phyloP scores from a whole-genome alignment of 202 grass and related monocot genomes.

The Carex arenaria region DNA sequence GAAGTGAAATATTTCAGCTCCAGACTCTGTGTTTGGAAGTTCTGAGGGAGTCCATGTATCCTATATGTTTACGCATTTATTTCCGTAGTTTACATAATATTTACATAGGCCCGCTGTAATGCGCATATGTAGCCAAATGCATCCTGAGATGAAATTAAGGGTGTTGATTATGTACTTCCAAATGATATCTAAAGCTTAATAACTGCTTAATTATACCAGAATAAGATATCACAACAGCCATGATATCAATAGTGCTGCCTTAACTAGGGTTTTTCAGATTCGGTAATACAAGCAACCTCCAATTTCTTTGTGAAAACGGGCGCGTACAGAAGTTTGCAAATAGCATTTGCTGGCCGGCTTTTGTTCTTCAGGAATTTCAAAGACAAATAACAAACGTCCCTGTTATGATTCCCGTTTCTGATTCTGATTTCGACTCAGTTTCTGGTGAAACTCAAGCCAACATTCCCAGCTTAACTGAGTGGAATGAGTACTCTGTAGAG shows the following conservation, averaged over 20 bases:
- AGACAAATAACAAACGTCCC: constrained; percentile 23
- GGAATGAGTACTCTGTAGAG: constrained; percentile 76
- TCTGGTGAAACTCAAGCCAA: constrained; percentile 38
- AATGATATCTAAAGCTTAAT: background rate
- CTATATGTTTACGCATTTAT: constrained; percentile 22
- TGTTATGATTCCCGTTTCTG: background rate
- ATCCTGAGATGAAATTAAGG: background rate
- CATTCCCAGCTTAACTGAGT: constrained; percentile 61
- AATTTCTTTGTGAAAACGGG: constrained; percentile 97
- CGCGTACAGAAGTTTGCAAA: constrained; percentile 96
- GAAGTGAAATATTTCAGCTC: constrained; percentile 65
- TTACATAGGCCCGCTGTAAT: background rate
- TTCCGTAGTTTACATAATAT: background rate
- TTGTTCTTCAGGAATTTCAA: constrained; percentile 79
- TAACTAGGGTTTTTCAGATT: constrained; percentile 53
- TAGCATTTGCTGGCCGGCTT: constrained; percentile 91
- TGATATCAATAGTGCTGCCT: background rate
- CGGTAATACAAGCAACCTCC: constrained; percentile 85
- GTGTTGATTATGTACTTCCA: background rate
- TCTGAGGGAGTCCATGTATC: constrained; percentile 84
- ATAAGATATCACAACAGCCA: background rate
- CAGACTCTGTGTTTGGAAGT: constrained; percentile 82
- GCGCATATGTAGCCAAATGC: background rate
- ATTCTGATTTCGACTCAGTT: constrained; percentile 28
- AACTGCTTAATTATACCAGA: background rate